Evolutionary conservation across 2,329 filamentous ascomycete species (phyloP).

Genomic region (Ascochyta pisi): DNA sequence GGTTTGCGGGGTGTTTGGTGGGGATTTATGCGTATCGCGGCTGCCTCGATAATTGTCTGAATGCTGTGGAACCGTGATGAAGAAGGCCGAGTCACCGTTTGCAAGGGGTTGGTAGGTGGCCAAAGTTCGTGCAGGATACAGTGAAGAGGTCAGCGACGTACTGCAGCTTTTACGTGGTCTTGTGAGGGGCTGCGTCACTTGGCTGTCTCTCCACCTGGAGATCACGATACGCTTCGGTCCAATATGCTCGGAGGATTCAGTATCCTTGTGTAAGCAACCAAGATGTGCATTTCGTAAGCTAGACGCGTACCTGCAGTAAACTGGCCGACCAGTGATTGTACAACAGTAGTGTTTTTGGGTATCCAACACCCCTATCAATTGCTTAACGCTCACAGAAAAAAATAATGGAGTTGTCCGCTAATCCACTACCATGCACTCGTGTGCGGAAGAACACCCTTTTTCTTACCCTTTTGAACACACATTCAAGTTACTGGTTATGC

Average conservation of each 20-base stretch:
- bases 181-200: conserved; percentile 16
- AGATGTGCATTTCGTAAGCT: conserved; percentile 5
- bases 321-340: background rate
- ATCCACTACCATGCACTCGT: background rate
- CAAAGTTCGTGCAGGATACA: background rate
- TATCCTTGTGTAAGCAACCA: background rate
- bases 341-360: background rate
- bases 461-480: background rate
- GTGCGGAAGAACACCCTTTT: too few relatives aligned
- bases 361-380: background rate
- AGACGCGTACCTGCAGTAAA: conserved; percentile 17
- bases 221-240: background rate
- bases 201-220: conserved; percentile 1
- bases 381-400: conserved; percentile 8
- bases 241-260: conserved; percentile 5
- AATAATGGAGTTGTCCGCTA: background rate
- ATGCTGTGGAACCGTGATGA: conserved; percentile 3
- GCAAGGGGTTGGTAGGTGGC: background rate
- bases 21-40: conserved; percentile 27
- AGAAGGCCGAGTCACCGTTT: background rate
- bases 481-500: conserved; percentile 30
- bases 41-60: conserved; percentile 11
- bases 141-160: background rate
- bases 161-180: conserved; percentile 8
- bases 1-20: conserved; percentile 27